Evolutionary conservation across 1,284 basidiomycete species (phyloP).

Genomic region (Stygiomarasmius scandens): DNA sequence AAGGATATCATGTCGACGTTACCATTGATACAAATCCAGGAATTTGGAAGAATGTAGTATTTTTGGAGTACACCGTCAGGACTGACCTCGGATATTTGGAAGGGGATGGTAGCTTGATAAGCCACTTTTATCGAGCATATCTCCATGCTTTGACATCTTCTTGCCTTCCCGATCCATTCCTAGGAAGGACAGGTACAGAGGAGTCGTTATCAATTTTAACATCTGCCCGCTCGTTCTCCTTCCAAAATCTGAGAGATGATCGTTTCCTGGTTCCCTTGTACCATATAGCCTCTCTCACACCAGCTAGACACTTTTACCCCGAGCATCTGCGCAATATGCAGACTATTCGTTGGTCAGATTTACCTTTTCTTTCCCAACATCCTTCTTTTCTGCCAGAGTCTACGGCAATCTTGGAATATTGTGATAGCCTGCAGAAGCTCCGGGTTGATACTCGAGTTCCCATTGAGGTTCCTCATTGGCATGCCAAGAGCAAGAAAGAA

Average conservation of each 20-base stretch:
- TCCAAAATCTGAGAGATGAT: slow-evolving; percentile 35
- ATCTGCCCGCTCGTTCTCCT: slow-evolving; percentile 42
- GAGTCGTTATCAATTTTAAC: slow-evolving; percentile 44
- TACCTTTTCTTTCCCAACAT: slow-evolving; percentile 31
- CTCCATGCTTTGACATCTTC: slow-evolving; percentile 49
- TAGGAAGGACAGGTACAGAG: slow-evolving; percentile 45
- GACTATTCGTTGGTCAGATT: slow-evolving; percentile 35
- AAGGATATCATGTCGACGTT: not conserved
- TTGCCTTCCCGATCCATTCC: slow-evolving; percentile 47
- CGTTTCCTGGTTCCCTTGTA: slow-evolving; percentile 28
- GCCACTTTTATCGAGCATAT: slow-evolving; percentile 41
- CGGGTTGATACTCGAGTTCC: not conserved
- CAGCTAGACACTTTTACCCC: slow-evolving; percentile 41
- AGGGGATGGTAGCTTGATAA: slow-evolving; percentile 32
- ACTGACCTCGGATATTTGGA: slow-evolving; percentile 39
- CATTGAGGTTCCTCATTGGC: not conserved
- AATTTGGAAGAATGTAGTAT: slow-evolving; percentile 33
- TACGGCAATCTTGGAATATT: not conserved
- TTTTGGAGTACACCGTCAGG: slow-evolving; percentile 43
- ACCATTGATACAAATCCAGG: not conserved
- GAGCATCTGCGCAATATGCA: slow-evolving; percentile 40
- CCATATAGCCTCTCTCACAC: slow-evolving; percentile 37
- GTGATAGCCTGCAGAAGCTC: not conserved
- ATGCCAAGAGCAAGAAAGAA: not conserved
- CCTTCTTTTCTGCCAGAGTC: slow-evolving; percentile 17